phyloP scores from a whole-genome alignment of 768 basidiomycete species.

The Mycena indigotica region DNA sequence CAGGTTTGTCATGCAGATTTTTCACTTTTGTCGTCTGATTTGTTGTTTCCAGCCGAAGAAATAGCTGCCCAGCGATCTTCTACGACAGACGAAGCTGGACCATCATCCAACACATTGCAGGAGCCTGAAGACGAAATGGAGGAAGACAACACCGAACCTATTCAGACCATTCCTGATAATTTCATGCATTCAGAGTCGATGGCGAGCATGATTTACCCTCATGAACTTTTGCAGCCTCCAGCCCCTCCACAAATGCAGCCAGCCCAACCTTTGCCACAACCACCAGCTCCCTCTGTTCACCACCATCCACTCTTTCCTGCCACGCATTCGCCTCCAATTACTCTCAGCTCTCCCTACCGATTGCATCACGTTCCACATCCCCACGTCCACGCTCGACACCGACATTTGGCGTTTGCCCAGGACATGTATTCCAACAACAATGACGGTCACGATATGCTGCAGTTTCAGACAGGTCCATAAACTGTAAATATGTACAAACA shows the following conservation, averaged over 20 bases:
- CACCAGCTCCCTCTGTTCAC: slow-evolving; percentile 22
- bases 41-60: slow-evolving; percentile 65
- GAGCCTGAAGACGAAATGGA: slow-evolving; percentile 47
- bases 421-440: slow-evolving; percentile 42
- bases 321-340: slow-evolving; percentile 37
- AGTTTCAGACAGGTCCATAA: slow-evolving; percentile 43
- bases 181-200: slow-evolving; percentile 31
- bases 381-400: slow-evolving; percentile 75
- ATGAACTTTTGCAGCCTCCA: too few species aligned
- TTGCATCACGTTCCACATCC: slow-evolving; percentile 85
- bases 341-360: slow-evolving; percentile 64
- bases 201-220: slow-evolving; percentile 27
- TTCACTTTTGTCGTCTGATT: not conserved
- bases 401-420: slow-evolving; percentile 52
- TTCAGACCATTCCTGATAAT: slow-evolving; percentile 25
- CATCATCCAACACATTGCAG: slow-evolving; percentile 26
- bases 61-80: slow-evolving; percentile 77
- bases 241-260: slow-evolving; percentile 27
- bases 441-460: slow-evolving; percentile 49
- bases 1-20: slow-evolving; percentile 30
- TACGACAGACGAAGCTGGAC: slow-evolving; percentile 35
- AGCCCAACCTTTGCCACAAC: slow-evolving; percentile 19
- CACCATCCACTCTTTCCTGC: slow-evolving; percentile 28
- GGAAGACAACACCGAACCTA: slow-evolving; percentile 38
- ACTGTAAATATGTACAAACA: slow-evolving; percentile 17